Percentiles rank a stretch among this genome's conserved stretches.
These are phyloP conservation scores for Protomyces inundatus DNA, from an alignment of 1,139 yeast genomes.

Conservation along the genomic window DNA sequence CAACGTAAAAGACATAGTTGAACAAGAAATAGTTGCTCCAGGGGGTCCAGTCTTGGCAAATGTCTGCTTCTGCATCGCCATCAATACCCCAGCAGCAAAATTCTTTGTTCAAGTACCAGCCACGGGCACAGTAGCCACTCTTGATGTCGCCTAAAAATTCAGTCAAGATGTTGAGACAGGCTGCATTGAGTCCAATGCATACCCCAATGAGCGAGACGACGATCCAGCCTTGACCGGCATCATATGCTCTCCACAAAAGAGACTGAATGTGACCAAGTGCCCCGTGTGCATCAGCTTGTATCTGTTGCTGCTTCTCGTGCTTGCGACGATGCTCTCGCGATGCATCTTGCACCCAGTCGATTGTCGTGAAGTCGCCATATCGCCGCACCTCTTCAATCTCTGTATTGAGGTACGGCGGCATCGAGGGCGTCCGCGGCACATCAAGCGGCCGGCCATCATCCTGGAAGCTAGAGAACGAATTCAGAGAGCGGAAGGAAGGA, in stretches of 20 bases:
- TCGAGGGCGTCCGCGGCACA: not conserved
- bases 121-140: slow-evolving; percentile 66
- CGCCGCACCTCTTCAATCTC: slow-evolving; percentile 35
- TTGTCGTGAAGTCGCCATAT: slow-evolving; percentile 40
- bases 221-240: slow-evolving; percentile 65
- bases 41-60: slow-evolving; percentile 35
- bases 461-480: not conserved
- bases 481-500: not conserved
- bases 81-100: slow-evolving; percentile 63
- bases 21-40: slow-evolving; percentile 27
- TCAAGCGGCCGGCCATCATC: not conserved
- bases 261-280: slow-evolving; percentile 28
- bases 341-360: slow-evolving; percentile 81
- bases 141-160: slow-evolving; percentile 79
- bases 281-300: slow-evolving; percentile 24
- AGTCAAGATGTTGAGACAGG: slow-evolving; percentile 69
- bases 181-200: slow-evolving; percentile 76
- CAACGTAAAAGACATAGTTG: slow-evolving; percentile 53
- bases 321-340: slow-evolving; percentile 45
- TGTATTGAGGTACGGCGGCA: not conserved
- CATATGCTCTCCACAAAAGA: slow-evolving; percentile 35
- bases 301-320: slow-evolving; percentile 33
- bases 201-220: slow-evolving; percentile 70
- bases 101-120: slow-evolving; percentile 63
- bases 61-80: slow-evolving; percentile 38